These are phyloP conservation scores for Neonectria punicea DNA, from an alignment of 2,329 filamentous ascomycete genomes.

Conservation along the genomic window DNA sequence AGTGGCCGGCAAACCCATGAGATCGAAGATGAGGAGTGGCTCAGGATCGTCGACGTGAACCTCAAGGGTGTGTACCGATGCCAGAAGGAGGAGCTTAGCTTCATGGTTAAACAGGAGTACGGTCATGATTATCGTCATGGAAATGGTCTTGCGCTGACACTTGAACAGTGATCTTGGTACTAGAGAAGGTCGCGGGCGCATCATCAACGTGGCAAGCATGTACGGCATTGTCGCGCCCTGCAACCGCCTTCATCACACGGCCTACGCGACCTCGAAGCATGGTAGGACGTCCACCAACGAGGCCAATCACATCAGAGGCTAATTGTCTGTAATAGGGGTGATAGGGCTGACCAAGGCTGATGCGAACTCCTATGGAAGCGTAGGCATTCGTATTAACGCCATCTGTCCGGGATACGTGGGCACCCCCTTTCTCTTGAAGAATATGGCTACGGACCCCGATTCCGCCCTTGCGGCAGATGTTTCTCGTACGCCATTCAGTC, in stretches of 20 bases:
- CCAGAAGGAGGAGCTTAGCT: slow-evolving; percentile 61
- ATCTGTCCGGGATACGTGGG: slow-evolving; percentile 65
- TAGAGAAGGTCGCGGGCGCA: slow-evolving; percentile 58
- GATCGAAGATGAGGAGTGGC: slow-evolving; percentile 58
- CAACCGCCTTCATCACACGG: slow-evolving; percentile 51
- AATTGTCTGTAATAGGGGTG: slow-evolving; percentile 44
- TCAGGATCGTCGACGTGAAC: slow-evolving; percentile 62
- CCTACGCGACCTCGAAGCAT: slow-evolving; percentile 65
- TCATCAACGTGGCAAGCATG: slow-evolving; percentile 66
- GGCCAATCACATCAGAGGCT: not conserved
- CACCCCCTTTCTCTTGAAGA: slow-evolving; percentile 51
- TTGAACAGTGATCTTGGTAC: slow-evolving; percentile 47
- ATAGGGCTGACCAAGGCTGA: slow-evolving; percentile 65
- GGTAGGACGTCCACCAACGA: slow-evolving; percentile 40
- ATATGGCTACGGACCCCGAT: slow-evolving; percentile 38
- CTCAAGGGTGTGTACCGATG: slow-evolving; percentile 68
- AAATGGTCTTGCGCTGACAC: slow-evolving; percentile 4
- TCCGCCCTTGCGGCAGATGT: slow-evolving; percentile 52
- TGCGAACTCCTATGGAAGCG: slow-evolving; percentile 60
- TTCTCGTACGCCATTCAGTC: slow-evolving; percentile 57
- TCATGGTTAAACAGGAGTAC: slow-evolving; percentile 63
- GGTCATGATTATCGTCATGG: not conserved
- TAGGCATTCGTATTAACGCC: slow-evolving; percentile 68
- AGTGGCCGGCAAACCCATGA: slow-evolving; percentile 56
- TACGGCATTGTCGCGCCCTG: slow-evolving; percentile 57